These are phyloP conservation scores for Petasospora fabianii DNA, from an alignment of 1,139 yeast species.

Conservation along the genomic window DNA sequence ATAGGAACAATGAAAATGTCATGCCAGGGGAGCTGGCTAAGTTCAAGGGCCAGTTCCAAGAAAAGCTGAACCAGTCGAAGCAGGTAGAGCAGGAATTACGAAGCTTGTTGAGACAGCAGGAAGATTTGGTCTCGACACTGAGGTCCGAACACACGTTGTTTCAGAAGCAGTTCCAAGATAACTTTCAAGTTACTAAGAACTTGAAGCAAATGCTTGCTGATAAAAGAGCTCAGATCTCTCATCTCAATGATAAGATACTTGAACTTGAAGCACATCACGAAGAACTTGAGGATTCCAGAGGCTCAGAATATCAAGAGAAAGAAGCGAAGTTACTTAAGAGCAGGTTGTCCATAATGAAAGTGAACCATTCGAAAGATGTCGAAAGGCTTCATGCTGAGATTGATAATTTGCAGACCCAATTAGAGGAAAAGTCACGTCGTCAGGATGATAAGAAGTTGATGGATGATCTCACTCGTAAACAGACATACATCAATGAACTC, in stretches of 20 bases:
- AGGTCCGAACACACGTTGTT: conserved; percentile 15
- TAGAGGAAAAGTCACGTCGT: conserved; percentile 4
- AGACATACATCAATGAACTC: conserved; percentile 26
- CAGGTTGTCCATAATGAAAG: conserved; percentile 21
- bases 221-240: conserved; percentile 30
- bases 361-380: conserved; percentile 24
- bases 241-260: conserved; percentile 33
- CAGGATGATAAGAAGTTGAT: conserved; percentile 6
- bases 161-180: conserved; percentile 17
- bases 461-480: conserved; percentile 13
- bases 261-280: conserved; percentile 20
- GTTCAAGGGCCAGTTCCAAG: conserved; percentile 1
- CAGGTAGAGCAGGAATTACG: conserved; percentile 18
- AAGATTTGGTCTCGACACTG: conserved; percentile 12
- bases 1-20: conserved; percentile 3
- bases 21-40: not conserved
- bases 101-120: conserved; percentile 13
- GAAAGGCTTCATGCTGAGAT: conserved; percentile 19
- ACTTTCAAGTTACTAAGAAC: conserved; percentile 8
- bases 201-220: conserved; percentile 18
- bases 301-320: conserved; percentile 20
- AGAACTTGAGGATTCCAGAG: conserved; percentile 22
- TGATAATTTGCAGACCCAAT: conserved; percentile 14
- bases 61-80: conserved; percentile 14
- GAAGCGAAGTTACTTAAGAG: conserved; percentile 25